phyloP scores from a whole-genome alignment of 106 monocot genomes.

The Allium cepa region DNA sequence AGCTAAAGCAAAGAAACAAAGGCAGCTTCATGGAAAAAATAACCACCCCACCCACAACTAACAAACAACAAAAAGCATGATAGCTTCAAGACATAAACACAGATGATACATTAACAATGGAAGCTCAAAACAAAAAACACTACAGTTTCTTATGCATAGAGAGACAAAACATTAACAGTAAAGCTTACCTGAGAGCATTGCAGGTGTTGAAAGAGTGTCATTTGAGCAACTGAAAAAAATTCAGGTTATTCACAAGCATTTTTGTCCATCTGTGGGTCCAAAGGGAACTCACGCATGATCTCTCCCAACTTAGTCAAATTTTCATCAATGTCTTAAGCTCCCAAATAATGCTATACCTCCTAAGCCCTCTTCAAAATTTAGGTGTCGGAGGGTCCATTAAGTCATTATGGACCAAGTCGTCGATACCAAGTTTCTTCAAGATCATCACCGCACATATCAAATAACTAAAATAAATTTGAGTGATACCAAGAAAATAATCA shows the following conservation, averaged over 20 bases:
- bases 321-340: slow-evolving; percentile 56
- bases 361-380: slow-evolving; percentile 59
- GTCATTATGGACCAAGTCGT: slow-evolving; percentile 73
- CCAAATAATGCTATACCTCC: slow-evolving; percentile 55
- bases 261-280: slow-evolving; percentile 53
- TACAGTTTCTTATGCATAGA: no score
- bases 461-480: neutral
- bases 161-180: neutral
- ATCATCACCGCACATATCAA: slow-evolving; percentile 54
- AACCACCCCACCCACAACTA: no score
- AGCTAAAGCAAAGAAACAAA: no score
- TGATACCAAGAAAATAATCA: no score
- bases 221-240: slow-evolving; percentile 43
- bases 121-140: no score
- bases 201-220: slow-evolving; percentile 42
- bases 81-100: no score
- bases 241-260: slow-evolving; percentile 36
- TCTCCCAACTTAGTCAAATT: slow-evolving; percentile 32
- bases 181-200: slow-evolving; percentile 51
- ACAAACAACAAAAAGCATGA: no score
- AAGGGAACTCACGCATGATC: slow-evolving; percentile 45
- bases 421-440: slow-evolving; percentile 73
- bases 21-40: no score
- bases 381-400: slow-evolving; percentile 84
- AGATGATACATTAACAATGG: no score